Percentiles rank a stretch among this genome's conserved stretches.
phyloP scores from a whole-genome alignment of 495 filamentous ascomycete species.

The Jackrogersella minutella region DNA sequence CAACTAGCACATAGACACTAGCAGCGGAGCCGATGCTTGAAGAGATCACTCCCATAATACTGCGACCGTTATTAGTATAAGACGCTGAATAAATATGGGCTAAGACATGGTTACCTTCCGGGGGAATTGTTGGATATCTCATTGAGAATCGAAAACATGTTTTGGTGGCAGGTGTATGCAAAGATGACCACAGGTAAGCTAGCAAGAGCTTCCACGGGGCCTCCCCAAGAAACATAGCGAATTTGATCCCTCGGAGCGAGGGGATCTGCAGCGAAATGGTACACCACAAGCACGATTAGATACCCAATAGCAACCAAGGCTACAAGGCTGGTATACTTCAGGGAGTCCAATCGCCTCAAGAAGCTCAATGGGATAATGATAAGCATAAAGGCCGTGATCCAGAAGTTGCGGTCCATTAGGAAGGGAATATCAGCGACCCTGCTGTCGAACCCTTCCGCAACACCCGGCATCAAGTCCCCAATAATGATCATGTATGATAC shows the following conservation, averaged over 20 bases:
- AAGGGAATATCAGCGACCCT: conserved; percentile 68
- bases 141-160: conserved; percentile 99
- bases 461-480: conserved; percentile 96
- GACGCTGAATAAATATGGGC: not conserved
- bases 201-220: conserved; percentile 77
- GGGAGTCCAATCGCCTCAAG: conserved; percentile 85
- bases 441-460: conserved; percentile 74
- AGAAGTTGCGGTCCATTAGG: conserved; percentile 89
- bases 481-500: conserved; percentile 99
- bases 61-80: conserved; percentile 48
- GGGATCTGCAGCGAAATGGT: conserved; percentile 87
- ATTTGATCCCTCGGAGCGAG: conserved; percentile 74
- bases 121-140: conserved; percentile 89
- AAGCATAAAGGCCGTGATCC: conserved; percentile 98
- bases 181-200: conserved; percentile 96
- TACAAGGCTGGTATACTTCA: conserved; percentile 96
- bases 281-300: conserved; percentile 87
- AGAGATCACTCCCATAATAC: conserved; percentile 80
- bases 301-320: conserved; percentile 94
- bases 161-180: conserved; percentile 98
- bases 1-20: conserved; percentile 85
- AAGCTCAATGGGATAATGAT: conserved; percentile 95
- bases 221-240: conserved; percentile 77
- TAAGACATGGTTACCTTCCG: conserved; percentile 30
- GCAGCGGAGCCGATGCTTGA: conserved; percentile 84